Percentiles rank a stretch among this genome's conserved stretches.
phyloP scores from a whole-genome alignment of 176 grass and related monocot genomes.

The Bothriochloa decipiens region DNA sequence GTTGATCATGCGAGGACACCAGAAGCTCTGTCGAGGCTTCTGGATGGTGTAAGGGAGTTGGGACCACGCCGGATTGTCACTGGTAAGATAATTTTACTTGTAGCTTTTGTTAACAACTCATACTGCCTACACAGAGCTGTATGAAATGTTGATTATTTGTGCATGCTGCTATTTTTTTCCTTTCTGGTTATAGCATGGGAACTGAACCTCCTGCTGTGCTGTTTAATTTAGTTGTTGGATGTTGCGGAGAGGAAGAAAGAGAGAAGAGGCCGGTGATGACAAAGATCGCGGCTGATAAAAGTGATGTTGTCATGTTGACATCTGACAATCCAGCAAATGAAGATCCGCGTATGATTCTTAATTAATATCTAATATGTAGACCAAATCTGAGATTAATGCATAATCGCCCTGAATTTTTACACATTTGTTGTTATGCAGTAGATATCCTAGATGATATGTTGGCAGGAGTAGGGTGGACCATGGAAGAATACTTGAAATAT shows the following conservation, averaged over 20 bases:
- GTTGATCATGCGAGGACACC: constrained; percentile 84
- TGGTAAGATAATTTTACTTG: constrained; percentile 50
- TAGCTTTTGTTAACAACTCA: constrained; percentile 30
- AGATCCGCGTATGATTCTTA: constrained; percentile 73
- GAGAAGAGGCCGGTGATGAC: constrained; percentile 93
- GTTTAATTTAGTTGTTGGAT: constrained; percentile 84
- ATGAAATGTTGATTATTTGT: constrained; percentile 3
- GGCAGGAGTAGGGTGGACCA: constrained; percentile 88
- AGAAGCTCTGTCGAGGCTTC: constrained; percentile 75
- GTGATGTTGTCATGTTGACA: constrained; percentile 98
- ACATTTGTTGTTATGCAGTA: constrained; percentile 58
- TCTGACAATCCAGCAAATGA: constrained; percentile 95
- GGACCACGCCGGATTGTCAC: constrained; percentile 83
- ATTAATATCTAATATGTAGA: constrained; percentile 32
- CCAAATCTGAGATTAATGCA: neutral
- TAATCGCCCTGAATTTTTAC: constrained; percentile 7
- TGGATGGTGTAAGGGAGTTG: constrained; percentile 77
- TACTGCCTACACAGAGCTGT: neutral
- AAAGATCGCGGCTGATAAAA: constrained; percentile 94
- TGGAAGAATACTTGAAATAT: constrained; percentile 97
- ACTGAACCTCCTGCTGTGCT: constrained; percentile 37
- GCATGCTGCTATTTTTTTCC: constrained; percentile 4
- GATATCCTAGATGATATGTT: constrained; percentile 99
- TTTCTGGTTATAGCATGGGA: neutral
- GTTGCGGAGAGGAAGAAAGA: constrained; percentile 89